phyloP scores from a whole-genome alignment of 768 basidiomycete genomes.

The Gautieria morchelliformis region DNA sequence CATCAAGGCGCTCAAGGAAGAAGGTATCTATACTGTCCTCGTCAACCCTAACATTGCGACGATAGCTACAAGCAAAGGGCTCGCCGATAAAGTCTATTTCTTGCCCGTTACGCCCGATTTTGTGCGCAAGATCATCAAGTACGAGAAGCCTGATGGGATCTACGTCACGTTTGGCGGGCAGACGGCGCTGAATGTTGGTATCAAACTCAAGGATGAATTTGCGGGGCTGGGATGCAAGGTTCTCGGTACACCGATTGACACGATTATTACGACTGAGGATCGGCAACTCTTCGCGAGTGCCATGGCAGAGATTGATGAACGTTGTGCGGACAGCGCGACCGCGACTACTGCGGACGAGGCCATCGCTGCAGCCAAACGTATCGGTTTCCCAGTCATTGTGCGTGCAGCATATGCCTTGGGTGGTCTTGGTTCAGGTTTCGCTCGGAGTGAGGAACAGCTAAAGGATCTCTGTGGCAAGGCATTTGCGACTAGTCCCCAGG shows the following conservation, averaged over 20 bases:
- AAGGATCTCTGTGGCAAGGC: constrained; percentile 85
- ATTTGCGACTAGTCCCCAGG: constrained; percentile 95
- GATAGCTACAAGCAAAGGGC: constrained; percentile 92
- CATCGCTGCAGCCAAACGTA: constrained; percentile 65
- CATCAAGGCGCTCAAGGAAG: constrained; percentile 97
- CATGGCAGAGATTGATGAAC: constrained; percentile 94
- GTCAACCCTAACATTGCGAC: constrained; percentile 99
- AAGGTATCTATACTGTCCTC: constrained; percentile 98
- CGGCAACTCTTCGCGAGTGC: constrained; percentile 87
- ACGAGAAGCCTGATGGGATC: constrained; percentile 97
- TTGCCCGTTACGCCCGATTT: constrained; percentile 97
- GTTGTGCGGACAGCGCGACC: constrained; percentile 82
- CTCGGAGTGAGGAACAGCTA: constrained; percentile 87
- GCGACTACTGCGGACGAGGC: constrained; percentile 87
- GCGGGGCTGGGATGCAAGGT: constrained; percentile 82
- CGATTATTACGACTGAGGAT: constrained; percentile 96
- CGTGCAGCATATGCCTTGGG: constrained; percentile 96
- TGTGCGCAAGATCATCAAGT: constrained; percentile 95
- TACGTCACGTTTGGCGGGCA: constrained; percentile 99
- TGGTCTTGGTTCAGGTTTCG: constrained; percentile 92
- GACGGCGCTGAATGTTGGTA: constrained; percentile 92
- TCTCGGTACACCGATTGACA: constrained; percentile 93
- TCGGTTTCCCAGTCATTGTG: constrained; percentile 94
- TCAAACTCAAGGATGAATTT: constrained; percentile 97
- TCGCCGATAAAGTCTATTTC: constrained; percentile 99